Conservation (phyloP, 345 rosid species). For the Cardamine resedifolia region DNA sequence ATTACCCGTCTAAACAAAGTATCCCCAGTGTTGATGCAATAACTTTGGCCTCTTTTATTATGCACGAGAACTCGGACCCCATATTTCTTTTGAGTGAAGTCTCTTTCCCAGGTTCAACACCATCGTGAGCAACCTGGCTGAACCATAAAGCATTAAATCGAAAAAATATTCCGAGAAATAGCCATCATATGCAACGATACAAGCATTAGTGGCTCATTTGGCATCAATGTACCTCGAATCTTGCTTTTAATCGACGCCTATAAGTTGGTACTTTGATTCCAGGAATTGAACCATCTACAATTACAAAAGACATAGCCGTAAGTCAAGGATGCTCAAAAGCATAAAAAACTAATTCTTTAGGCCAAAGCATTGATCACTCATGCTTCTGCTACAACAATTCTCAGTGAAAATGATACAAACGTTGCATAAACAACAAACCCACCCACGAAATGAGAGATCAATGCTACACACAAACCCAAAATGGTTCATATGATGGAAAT, state of each 20-base stretch:
- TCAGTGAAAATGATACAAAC: background rate
- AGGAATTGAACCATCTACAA: constrained; percentile 89
- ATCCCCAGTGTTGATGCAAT: constrained; percentile 81
- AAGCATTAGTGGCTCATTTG: background rate
- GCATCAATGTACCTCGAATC: constrained; percentile 47
- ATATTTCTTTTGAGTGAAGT: constrained; percentile 73
- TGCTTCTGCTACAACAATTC: background rate
- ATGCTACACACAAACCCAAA: background rate
- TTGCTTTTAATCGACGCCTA: constrained; percentile 60
- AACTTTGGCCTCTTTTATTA: constrained; percentile 79
- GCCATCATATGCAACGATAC: background rate
- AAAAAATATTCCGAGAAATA: background rate
- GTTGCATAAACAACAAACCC: background rate
- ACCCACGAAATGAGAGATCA: background rate
- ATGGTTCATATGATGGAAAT: background rate
- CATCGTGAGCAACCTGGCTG: constrained; percentile 55
- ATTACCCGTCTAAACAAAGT: constrained; percentile 91
- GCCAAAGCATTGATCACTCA: background rate
- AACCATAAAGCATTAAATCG: constrained; percentile 23
- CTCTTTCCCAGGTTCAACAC: constrained; percentile 40
- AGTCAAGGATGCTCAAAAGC: background rate
- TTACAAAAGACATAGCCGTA: background rate
- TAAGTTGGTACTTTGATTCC: constrained; percentile 83
- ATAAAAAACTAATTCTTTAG: background rate
- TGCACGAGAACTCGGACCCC: constrained; percentile 90